Base-by-base conservation (phyloP, 192 early-diverging fungal species). In the Entomortierella beljakovae region DNA sequence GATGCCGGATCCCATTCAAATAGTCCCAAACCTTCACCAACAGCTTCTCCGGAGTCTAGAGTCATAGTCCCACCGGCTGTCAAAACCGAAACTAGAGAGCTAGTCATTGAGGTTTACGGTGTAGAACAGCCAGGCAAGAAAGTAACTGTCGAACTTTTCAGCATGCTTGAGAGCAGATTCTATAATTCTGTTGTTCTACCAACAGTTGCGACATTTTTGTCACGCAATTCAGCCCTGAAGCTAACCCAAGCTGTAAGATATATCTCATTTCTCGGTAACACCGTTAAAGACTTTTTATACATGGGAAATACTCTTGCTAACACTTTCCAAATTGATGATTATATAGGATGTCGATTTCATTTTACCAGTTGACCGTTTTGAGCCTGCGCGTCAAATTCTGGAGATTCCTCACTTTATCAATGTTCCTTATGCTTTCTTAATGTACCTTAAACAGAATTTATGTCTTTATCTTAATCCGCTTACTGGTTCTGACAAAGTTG, bases 341-440 rank as follows among this genome's bases (percentile, higher is more conserved):
- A 22, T 26, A 34, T 81, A 88, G 87, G 94, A 96, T 81, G 83
- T 93, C 20, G 93, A 94, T 34, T 94, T 96, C 63, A 91, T 94
- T 57, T 68, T 95, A 0, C 92, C 92, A 0, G 75, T 88, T 28
- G 76, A 86, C n/a, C 81, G 86, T 61, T 22, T 74, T 5, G 83
- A 86, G 11, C 70, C 80, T 8, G 57, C 70, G 34, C 54, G 74
- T 3, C 68, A 80, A 59, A 73, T 58, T 3, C 64, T 92, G 37
- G 57, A 70, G 20, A 76, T 94, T 46, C 90, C 92, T 6, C 34
- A 52, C 18, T 67, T 84, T 23, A 80, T 95, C 16, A 75, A 82
- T 26, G 87, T 87, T 38, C 85, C 86, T 20, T 84, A 80, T 61
- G 77, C 90, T 1, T 93, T 92, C 40, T 68, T 95, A 51, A 79